phyloP scores from a whole-genome alignment of 768 basidiomycete genomes.

The Holtermanniella nyarrowii region DNA sequence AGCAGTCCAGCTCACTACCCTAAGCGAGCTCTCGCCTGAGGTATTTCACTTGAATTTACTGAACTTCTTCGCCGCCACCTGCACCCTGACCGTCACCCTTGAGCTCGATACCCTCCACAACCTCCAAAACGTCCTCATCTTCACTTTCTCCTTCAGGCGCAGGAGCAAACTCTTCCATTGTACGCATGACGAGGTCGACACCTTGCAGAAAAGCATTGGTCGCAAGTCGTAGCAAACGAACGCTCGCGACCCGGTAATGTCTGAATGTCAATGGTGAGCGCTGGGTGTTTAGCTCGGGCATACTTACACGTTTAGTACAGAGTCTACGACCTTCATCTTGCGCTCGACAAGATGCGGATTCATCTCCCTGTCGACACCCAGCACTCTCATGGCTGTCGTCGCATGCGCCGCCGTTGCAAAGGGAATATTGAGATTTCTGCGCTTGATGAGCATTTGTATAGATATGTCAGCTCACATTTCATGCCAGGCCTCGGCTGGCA shows the following conservation, averaged over 20 bases:
- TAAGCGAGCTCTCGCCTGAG: background rate
- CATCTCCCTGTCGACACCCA: slow-evolving; percentile 77
- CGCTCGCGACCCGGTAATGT: slow-evolving; percentile 53
- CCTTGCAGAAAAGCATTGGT: slow-evolving; percentile 84
- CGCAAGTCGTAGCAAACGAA: slow-evolving; percentile 72
- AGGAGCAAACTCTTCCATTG: slow-evolving; percentile 67
- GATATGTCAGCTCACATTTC: background rate
- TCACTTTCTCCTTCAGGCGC: slow-evolving; percentile 45
- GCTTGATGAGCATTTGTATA: background rate
- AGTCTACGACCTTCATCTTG: slow-evolving; percentile 55
- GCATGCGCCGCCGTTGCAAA: slow-evolving; percentile 68
- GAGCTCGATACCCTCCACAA: slow-evolving; percentile 24
- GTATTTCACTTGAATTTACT: too few species aligned
- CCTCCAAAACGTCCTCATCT: slow-evolving; percentile 8
- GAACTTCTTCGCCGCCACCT: slow-evolving; percentile 30
- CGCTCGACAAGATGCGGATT: slow-evolving; percentile 71
- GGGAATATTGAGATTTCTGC: slow-evolving; percentile 63
- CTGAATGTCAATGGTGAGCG: slow-evolving; percentile 46
- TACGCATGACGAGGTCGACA: slow-evolving; percentile 71
- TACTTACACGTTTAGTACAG: slow-evolving; percentile 66
- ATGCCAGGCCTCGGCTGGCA: background rate
- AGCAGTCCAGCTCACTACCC: too few species aligned
- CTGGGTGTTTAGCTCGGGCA: background rate
- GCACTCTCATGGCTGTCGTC: slow-evolving; percentile 64
- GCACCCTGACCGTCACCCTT: slow-evolving; percentile 30